Base-by-base conservation (phyloP, 2,329 filamentous ascomycete genomes). In the Exophiala sp. region DNA sequence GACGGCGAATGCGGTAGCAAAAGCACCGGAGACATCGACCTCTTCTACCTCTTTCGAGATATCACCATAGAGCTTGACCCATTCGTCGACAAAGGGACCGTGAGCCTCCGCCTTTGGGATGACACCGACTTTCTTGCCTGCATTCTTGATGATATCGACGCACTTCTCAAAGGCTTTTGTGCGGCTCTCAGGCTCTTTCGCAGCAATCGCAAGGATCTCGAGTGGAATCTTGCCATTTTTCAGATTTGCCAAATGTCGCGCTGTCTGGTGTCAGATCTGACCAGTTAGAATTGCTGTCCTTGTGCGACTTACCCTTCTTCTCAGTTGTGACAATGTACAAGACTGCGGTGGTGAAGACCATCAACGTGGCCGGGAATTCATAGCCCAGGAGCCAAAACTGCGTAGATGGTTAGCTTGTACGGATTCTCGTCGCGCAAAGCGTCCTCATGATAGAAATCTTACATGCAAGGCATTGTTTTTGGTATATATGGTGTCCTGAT, bases 301-400 rank as follows among this genome's bases (percentile, higher is more conserved):
- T 14, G 44, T 20, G 20, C 2, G 10, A 58, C 65, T 61, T 69
- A 95, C 91, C 92, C 84, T 99, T 99, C 76, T 99, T 99, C 55
- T 89, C 87, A 5, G 94, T 99, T 5, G 94, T 99, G 62, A 99
- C 85, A 55, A 97, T 87, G 74, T 94, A 95, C 65, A 97, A 79
- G 43, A 85, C 84, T 58, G 97, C 94, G 57, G 86, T 77, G 1
- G 92, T 97, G 70, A 99, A 85, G 48, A 99, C 81, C 78, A 99
- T 90, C 60, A 99, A 78, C 0, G 94, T 99, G 36, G 92, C 91
- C 33, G 94, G 94, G 68, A 99, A 99, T 72, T 99, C 94, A 78
- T 99, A 99, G 66, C 94, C 94, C 59, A 99, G 83, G 51, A 99
- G 81, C 95, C 95, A 99, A 74, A 97, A 95, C 91, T 96, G 71